Percentiles rank a stretch among this genome's conserved stretches.
phyloP scores from a whole-genome alignment of 1,284 basidiomycete genomes.

The Malassezia obtusa region DNA sequence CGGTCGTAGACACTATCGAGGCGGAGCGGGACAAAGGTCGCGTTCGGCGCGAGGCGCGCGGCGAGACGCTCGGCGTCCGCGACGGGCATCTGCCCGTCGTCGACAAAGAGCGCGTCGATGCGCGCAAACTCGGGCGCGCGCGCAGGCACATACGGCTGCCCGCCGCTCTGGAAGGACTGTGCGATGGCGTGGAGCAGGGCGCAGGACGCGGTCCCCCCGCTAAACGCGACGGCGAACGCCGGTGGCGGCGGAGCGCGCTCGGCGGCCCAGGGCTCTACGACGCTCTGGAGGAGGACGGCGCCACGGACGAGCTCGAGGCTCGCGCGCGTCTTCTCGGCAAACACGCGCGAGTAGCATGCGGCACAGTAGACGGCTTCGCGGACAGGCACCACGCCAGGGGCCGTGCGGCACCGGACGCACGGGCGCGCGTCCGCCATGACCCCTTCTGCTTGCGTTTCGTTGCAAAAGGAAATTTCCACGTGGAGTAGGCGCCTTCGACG shows the following conservation, averaged over 20 bases:
- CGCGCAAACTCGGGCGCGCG: conserved; percentile 25
- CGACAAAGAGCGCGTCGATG: conserved; percentile 34
- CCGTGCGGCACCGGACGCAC: conserved; percentile 30
- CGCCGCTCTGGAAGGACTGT: background rate
- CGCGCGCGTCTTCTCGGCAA: conserved; percentile 27
- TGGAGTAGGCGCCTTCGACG: conserved; percentile 13
- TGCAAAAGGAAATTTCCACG: conserved; percentile 2
- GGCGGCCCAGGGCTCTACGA: conserved; percentile 8
- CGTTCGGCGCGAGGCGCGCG: conserved; percentile 11
- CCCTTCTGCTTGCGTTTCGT: background rate
- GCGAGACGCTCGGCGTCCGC: background rate
- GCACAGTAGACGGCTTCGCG: conserved; percentile 34
- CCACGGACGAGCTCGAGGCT: conserved; percentile 31
- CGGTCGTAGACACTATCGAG: background rate
- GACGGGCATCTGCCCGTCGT: conserved; percentile 17
- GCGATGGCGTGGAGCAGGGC: conserved; percentile 17
- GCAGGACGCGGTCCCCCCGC: conserved; percentile 15
- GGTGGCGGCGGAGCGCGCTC: conserved; percentile 1
- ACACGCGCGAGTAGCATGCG: conserved; percentile 25
- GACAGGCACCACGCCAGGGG: conserved; percentile 19
- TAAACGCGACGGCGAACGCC: conserved; percentile 17
- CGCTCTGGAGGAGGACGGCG: conserved; percentile 26
- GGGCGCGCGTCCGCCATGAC: background rate
- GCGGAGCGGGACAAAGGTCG: background rate
- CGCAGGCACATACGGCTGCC: background rate